Evolutionary conservation across 768 basidiomycete genomes (phyloP).

Genomic region (Mycena polygramma): DNA sequence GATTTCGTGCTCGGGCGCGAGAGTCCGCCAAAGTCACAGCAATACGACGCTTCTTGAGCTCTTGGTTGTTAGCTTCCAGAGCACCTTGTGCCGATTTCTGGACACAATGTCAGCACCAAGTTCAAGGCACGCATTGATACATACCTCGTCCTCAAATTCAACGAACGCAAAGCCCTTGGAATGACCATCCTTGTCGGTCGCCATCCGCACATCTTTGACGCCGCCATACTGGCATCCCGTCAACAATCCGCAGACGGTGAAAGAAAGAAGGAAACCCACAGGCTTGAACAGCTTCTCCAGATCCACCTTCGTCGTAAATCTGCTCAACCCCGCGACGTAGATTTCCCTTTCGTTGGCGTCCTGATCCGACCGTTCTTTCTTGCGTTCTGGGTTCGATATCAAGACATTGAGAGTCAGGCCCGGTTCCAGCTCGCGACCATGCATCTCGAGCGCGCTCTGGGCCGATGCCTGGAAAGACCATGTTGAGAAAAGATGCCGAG

Average conservation of each 20-base stretch:
- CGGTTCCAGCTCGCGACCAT: slow-evolving; percentile 81
- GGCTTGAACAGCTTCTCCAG: slow-evolving; percentile 82
- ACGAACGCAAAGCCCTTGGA: slow-evolving; percentile 93
- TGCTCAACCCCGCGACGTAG: slow-evolving; percentile 89
- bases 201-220: slow-evolving; percentile 86
- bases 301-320: slow-evolving; percentile 82
- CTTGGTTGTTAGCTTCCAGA: slow-evolving; percentile 85
- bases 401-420: slow-evolving; percentile 79
- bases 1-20: slow-evolving; percentile 65
- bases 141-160: slow-evolving; percentile 88
- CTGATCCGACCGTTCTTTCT: slow-evolving; percentile 90
- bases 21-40: slow-evolving; percentile 89
- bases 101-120: slow-evolving; percentile 4
- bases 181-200: slow-evolving; percentile 75
- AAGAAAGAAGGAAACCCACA: slow-evolving; percentile 57
- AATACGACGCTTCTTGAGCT: slow-evolving; percentile 91
- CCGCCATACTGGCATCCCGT: slow-evolving; percentile 74
- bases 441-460: slow-evolving; percentile 80
- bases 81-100: slow-evolving; percentile 80
- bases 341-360: slow-evolving; percentile 87
- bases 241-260: neutral
- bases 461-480: slow-evolving; percentile 67
- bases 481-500: slow-evolving; percentile 2
- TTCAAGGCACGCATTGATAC: slow-evolving; percentile 34
- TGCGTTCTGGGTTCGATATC: slow-evolving; percentile 92